phyloP scores from a whole-genome alignment of 163 green algal genomes.

The Scenedesmus sp. region DNA sequence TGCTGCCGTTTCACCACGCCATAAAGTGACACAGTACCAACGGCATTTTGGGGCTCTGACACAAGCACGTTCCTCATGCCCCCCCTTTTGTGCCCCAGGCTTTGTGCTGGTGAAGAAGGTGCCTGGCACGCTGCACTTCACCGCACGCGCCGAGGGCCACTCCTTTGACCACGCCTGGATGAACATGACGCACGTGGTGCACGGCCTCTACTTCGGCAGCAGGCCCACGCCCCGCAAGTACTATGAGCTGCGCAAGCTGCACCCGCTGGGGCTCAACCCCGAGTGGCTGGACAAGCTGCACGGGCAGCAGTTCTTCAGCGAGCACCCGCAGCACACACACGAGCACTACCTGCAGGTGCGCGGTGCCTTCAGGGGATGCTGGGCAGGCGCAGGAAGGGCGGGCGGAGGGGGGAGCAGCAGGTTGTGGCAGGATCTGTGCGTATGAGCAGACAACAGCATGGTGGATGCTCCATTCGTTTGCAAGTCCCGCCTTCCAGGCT shows the following conservation, averaged over 20 bases:
- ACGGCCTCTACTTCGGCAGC: conserved; percentile 78
- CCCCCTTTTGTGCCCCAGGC: conserved; percentile 60
- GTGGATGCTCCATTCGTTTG: too few species aligned
- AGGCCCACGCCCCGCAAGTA: conserved; percentile 73
- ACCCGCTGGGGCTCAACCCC: conserved; percentile 78
- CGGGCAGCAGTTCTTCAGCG: conserved; percentile 78
- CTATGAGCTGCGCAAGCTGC: conserved; percentile 71
- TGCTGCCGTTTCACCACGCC: too few species aligned
- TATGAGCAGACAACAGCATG: too few species aligned
- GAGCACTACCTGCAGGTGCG: conserved; percentile 92
- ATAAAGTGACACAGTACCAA: too few species aligned
- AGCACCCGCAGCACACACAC: conserved; percentile 81
- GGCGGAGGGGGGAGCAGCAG: neutral
- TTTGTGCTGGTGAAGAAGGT: conserved; percentile 98
- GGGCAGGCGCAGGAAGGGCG: neutral
- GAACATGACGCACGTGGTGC: conserved; percentile 92
- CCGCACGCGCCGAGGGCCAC: conserved; percentile 84
- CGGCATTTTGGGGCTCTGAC: too few species aligned
- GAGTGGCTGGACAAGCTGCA: conserved; percentile 94
- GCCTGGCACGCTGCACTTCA: conserved; percentile 92
- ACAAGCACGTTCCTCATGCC: neutral
- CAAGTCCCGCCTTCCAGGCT: too few species aligned
- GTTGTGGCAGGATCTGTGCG: neutral
- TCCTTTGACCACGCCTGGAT: conserved; percentile 92
- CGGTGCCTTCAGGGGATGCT: too few species aligned